Base-by-base conservation (phyloP, 2,329 filamentous ascomycete species). In the Metarhizium brunneum region DNA sequence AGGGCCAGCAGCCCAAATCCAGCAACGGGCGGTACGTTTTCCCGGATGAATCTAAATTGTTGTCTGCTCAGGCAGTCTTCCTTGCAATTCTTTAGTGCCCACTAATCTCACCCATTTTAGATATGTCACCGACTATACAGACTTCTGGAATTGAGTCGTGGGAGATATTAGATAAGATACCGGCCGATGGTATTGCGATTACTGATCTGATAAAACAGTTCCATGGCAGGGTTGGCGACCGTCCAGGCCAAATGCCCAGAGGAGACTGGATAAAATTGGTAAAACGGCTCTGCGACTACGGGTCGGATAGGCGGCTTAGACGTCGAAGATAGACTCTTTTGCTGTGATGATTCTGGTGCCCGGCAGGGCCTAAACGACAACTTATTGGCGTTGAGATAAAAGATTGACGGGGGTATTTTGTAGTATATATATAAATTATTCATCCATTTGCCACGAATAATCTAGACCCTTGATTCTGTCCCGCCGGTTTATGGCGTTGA, bases 391-490 rank as follows among this genome's bases (percentile, higher is more conserved):
- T 48, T 13, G 10, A 48, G 2, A 14, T 29, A 18, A 16, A 13
- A 20, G n/a, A 14, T 48, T 30, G 10, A 18, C 11, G 25, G 11
- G 25, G 48, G 51, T 50, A 20, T 48, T 5, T 49, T 25, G 25
- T 10, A 16, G 16, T 45, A n/a, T 18, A 53, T 11, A 58, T 54
- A 25, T 25, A 25, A 35, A 25, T 69, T 79, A 94, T 71, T 91
- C 89, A 73, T 96, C 94, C 87, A 95, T 94, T 76, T 96, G 90
- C 94, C 92, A 99, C 36, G 87, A 84, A 71, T 96, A 97, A 64
- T 92, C 85, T 65, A 97, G 71, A 36, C 86, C 86, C 70, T 88
- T 87, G 63, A 87, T 84, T 68, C 91, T 84, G 64, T 85, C 84
- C 62, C 82, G 82, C 62, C 84, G 77, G 69, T 96, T 96, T 61